Evolutionary conservation across 106 monocot genomes (phyloP), one percentile per base, ranked within the genome.

Genomic region (Acorus calamus): DNA sequence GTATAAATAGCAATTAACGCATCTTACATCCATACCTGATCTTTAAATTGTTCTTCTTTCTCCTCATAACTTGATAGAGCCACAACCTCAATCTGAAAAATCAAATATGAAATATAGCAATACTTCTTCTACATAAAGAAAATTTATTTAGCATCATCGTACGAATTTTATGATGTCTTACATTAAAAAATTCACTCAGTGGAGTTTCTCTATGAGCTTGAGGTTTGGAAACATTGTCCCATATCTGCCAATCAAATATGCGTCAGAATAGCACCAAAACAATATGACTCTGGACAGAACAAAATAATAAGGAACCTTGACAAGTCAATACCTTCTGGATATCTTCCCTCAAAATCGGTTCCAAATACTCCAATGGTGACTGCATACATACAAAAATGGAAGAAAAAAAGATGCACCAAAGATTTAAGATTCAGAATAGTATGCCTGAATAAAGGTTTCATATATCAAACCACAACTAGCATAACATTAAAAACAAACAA

Each of bases 181-280:
- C 96, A 79, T 83, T 83, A 70, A 98, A 98, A 81, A 98, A 98
- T 53, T 98, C 96, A 78, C 91, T 88, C 2, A 98, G 72, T 60
- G 85, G 79, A 71, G 91, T 98, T 55, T 88, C 87, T 74, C 79
- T 91, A 68, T 98, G 91, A 65, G 65, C 82, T 42, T 87, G 64
- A 52, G 91, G 87, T 58, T 98, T 98, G 48, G 83, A 76, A 71
- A 98, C 96, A 70, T 75, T 52, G 69, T 98, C 91, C 96, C 91
- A 98, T 63, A 98, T 98, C 96, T 96, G 72, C 53, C n/a, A 86
- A 80, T 8, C 49, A 74, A 55, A 48, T 3, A 49, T 11, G 7
- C 6, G 46, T 57, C 50, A 50, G 4, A 4, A 51, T 3, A 11
- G 41, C 5, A 5, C 12, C 28, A 14, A 64, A 3, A 50, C 9